Conservation (phyloP, 2,329 filamentous ascomycete genomes). For the Penicillium sp. region DNA sequence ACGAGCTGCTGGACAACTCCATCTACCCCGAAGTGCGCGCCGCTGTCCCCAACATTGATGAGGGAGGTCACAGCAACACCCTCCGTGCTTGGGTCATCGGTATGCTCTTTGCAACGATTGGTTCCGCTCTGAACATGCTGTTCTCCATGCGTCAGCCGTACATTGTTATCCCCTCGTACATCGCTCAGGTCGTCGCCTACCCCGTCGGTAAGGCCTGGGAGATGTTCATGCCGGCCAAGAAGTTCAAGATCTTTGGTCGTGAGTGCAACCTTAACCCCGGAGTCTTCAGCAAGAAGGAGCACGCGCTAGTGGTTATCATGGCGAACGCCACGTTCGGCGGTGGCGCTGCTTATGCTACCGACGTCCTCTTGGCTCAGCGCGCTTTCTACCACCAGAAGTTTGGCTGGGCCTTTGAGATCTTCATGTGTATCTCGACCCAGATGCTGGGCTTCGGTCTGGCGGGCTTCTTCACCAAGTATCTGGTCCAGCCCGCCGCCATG, state of each 20-base stretch:
- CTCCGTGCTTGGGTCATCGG: slow-evolving; percentile 67
- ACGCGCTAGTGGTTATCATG: slow-evolving; percentile 51
- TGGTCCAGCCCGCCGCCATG: slow-evolving; percentile 63
- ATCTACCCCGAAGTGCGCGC: slow-evolving; percentile 69
- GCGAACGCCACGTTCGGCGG: slow-evolving; percentile 68
- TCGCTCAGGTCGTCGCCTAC: slow-evolving; percentile 64
- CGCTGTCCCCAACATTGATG: slow-evolving; percentile 65
- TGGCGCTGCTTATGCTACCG: slow-evolving; percentile 67
- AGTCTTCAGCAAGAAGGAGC: slow-evolving; percentile 52
- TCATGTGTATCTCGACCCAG: slow-evolving; percentile 69
- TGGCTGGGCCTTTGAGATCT: slow-evolving; percentile 65
- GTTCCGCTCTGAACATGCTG: slow-evolving; percentile 64
- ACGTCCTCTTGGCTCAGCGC: slow-evolving; percentile 70
- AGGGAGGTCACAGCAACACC: slow-evolving; percentile 66
- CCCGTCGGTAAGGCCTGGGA: slow-evolving; percentile 51
- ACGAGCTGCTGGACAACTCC: slow-evolving; percentile 65
- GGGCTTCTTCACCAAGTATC: slow-evolving; percentile 66
- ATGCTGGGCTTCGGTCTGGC: slow-evolving; percentile 70
- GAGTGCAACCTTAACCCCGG: slow-evolving; percentile 47
- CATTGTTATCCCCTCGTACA: slow-evolving; percentile 62
- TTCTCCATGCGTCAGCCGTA: slow-evolving; percentile 61
- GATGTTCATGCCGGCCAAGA: slow-evolving; percentile 39
- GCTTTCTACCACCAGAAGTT: slow-evolving; percentile 73
- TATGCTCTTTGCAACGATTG: slow-evolving; percentile 61
- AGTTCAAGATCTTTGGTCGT: slow-evolving; percentile 41